These are phyloP conservation scores for Sporothrix humicola DNA, from an alignment of 2,329 filamentous ascomycete species.

Conservation along the genomic window DNA sequence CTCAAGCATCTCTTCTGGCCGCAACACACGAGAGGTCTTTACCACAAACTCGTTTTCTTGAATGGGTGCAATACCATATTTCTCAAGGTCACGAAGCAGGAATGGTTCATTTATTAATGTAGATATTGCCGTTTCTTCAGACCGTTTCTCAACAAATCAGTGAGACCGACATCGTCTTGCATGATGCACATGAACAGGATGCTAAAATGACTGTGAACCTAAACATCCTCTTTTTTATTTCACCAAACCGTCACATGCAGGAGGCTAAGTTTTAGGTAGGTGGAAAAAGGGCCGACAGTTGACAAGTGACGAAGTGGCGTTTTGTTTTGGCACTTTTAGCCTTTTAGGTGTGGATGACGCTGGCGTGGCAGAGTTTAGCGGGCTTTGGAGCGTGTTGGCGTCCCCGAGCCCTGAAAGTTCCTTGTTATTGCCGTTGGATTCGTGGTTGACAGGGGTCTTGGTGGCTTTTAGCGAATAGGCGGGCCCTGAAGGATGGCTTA, in stretches of 20 bases:
- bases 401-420: not conserved
- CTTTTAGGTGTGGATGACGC: too few relatives aligned
- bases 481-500: too few relatives aligned
- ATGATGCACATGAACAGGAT: not conserved
- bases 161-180: not conserved
- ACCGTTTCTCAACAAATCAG: too few relatives aligned
- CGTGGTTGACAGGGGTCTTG: not conserved
- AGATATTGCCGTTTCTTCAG: too few relatives aligned
- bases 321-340: too few relatives aligned
- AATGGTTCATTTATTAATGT: too few relatives aligned
- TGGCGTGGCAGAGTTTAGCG: too few relatives aligned
- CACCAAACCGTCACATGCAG: not conserved
- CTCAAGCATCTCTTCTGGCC: too few relatives aligned
- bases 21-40: too few relatives aligned
- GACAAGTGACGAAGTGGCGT: not conserved
- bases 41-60: too few relatives aligned
- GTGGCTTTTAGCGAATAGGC: not conserved
- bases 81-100: too few relatives aligned
- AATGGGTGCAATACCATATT: too few relatives aligned
- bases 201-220: not conserved
- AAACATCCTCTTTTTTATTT: not conserved
- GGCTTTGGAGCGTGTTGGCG: not conserved
- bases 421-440: not conserved
- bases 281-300: conserved; percentile 6
- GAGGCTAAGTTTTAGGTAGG: not conserved